A percentile compares a stretch with the other conserved stretches of the same genome.
Conservation (phyloP, 345 rosid genomes). For the Aethionema arabicum region DNA sequence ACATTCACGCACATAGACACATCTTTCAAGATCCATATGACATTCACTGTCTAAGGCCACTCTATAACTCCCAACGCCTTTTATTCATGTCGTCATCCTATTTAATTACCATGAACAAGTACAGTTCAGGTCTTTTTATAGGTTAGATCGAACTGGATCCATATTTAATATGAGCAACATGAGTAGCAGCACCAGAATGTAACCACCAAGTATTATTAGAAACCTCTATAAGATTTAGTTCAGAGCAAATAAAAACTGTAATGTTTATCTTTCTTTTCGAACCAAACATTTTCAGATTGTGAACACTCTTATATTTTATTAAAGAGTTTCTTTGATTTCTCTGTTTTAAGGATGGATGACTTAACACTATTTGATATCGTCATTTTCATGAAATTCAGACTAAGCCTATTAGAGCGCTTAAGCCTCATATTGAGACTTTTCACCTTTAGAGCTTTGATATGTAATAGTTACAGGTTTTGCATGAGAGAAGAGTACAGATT, state of each 20-base stretch:
- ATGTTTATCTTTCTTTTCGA: not conserved
- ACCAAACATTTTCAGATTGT: not conserved
- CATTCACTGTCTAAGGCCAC: slow-evolving; percentile 4
- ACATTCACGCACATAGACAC: slow-evolving; percentile 3
- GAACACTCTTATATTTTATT: not conserved
- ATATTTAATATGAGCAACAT: slow-evolving; percentile 12
- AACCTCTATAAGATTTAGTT: slow-evolving; percentile 3
- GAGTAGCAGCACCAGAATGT: slow-evolving; percentile 20
- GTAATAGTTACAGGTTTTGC: not conserved
- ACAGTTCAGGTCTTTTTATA: no score
- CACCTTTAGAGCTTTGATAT: not conserved
- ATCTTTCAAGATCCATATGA: slow-evolving; percentile 11
- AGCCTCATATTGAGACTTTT: not conserved
- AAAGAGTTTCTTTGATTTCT: not conserved
- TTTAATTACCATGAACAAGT: slow-evolving; percentile 7
- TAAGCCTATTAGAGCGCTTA: not conserved
- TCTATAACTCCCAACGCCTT: not conserved
- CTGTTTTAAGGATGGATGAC: not conserved
- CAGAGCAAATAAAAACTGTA: not conserved
- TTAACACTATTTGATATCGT: not conserved
- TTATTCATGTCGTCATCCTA: not conserved
- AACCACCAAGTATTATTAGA: slow-evolving; percentile 3
- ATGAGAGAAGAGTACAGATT: not conserved
- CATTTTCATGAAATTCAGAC: not conserved
- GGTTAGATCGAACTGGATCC: not conserved